phyloP scores from a whole-genome alignment of 2,329 filamentous ascomycete genomes.

The Amesomyces nigricolor region DNA sequence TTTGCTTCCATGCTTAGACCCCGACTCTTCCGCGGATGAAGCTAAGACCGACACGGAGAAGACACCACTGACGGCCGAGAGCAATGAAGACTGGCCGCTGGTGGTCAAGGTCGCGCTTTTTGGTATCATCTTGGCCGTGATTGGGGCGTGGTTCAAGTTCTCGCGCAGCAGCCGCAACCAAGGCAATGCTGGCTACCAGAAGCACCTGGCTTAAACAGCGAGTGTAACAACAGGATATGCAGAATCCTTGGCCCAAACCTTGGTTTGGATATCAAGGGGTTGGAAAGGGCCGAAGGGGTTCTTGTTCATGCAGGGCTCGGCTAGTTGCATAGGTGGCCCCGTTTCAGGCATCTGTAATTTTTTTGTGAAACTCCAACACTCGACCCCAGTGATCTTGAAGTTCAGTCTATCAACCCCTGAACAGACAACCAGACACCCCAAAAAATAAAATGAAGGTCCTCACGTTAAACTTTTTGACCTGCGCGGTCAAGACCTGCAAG shows the following conservation, averaged over 20 bases:
- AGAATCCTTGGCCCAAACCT: background rate
- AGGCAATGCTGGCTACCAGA: conserved; percentile 37
- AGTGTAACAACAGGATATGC: background rate
- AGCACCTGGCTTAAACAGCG: conserved; percentile 36
- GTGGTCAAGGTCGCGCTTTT: conserved; percentile 48
- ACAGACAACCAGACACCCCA: conserved; percentile 6
- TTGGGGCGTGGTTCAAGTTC: conserved; percentile 42
- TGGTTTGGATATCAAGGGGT: background rate
- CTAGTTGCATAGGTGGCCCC: conserved; percentile 16
- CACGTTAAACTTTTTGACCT: conserved; percentile 93
- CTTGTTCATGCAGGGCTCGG: background rate
- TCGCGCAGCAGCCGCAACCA: conserved; percentile 31
- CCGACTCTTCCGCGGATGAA: conserved; percentile 30
- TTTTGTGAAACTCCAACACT: conserved; percentile 10
- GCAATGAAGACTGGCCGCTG: conserved; percentile 36
- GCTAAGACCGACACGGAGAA: conserved; percentile 35
- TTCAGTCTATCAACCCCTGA: background rate
- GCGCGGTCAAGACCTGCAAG: conserved; percentile 94
- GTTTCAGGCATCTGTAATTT: conserved; percentile 18
- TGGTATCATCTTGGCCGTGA: conserved; percentile 41
- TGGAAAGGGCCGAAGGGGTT: background rate
- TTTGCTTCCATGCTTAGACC: conserved; percentile 29
- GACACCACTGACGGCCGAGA: conserved; percentile 21
- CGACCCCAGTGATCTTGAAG: background rate
- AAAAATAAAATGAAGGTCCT: conserved; percentile 74